A percentile compares a stretch with the other conserved stretches of the same genome.
Evolutionary conservation across 345 rosid species (phyloP).

Genomic region (Psidium friedrichsthalianum): DNA sequence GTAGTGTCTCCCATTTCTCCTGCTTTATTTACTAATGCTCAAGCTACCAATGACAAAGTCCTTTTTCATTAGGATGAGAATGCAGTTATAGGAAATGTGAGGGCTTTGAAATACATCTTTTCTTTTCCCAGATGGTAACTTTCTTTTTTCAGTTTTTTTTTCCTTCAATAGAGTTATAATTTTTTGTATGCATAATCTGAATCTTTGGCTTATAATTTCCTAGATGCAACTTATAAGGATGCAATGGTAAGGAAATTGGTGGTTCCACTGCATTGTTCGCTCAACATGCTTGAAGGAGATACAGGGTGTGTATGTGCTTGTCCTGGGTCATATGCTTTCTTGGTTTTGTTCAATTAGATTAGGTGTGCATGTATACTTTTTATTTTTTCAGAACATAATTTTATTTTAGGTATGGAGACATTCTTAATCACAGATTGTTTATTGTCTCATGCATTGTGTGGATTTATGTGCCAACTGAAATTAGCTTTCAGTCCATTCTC

Average conservation of each 20-base stretch:
- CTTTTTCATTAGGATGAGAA: slow-evolving; percentile 26
- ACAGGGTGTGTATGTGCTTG: slow-evolving; percentile 45
- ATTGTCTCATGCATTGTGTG: not conserved
- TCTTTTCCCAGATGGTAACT: slow-evolving; percentile 61
- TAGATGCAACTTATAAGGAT: slow-evolving; percentile 25
- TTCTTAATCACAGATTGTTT: not conserved
- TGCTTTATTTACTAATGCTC: not conserved
- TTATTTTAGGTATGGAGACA: not conserved
- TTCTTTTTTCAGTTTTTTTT: not conserved
- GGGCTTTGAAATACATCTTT: slow-evolving; percentile 60
- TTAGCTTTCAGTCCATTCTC: not conserved
- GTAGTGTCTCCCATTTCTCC: not conserved
- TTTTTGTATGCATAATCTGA: not conserved
- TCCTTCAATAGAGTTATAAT: not conserved
- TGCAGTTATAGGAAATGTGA: slow-evolving; percentile 28
- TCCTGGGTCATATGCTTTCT: not conserved
- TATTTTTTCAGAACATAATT: not conserved
- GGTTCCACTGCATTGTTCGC: slow-evolving; percentile 59
- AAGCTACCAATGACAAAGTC: not conserved
- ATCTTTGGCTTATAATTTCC: not conserved
- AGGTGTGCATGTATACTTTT: not conserved
- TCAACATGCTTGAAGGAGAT: slow-evolving; percentile 94
- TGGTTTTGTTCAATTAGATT: not conserved
- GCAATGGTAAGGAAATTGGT: slow-evolving; percentile 36
- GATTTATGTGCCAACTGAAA: not conserved